Conservation (phyloP, 768 basidiomycete species). For the Lactarius deliciosus region DNA sequence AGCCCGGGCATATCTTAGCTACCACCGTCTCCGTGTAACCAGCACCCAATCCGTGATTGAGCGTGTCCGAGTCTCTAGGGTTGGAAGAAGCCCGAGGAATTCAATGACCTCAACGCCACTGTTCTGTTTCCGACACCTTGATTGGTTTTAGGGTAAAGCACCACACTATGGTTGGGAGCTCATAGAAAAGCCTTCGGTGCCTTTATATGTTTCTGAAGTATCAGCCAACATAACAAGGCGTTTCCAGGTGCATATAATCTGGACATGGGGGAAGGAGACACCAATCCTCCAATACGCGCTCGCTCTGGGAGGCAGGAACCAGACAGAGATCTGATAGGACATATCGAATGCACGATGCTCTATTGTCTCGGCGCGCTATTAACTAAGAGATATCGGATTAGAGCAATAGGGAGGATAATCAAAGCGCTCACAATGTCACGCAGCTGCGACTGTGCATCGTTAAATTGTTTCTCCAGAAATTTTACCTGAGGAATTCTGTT, state of each 20-base stretch:
- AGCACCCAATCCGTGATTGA: too few relatives aligned
- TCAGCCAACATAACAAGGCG: conserved; percentile 4
- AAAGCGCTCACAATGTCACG: conserved; percentile 65
- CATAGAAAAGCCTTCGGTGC: background rate
- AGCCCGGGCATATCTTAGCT: too few relatives aligned
- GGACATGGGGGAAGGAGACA: background rate
- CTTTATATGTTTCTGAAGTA: background rate
- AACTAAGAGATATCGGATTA: conserved; percentile 43
- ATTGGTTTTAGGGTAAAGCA: conserved; percentile 58
- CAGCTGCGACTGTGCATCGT: conserved; percentile 83
- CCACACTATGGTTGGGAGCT: conserved; percentile 29
- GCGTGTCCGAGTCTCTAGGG: conserved; percentile 56
- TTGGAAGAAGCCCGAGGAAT: conserved; percentile 60
- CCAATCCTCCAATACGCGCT: conserved; percentile 1
- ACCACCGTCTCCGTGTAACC: too few relatives aligned
- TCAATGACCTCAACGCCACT: conserved; percentile 80
- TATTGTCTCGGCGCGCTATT: conserved; percentile 45
- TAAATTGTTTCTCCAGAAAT: conserved; percentile 91
- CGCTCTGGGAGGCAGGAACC: conserved; percentile 3
- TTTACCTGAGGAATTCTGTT: conserved; percentile 54
- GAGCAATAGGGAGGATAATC: background rate
- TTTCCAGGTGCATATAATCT: background rate
- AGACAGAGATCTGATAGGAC: background rate
- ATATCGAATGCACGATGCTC: background rate
- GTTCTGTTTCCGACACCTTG: conserved; percentile 64